Evolutionary conservation across 495 filamentous ascomycete species (phyloP).

Genomic region (Acidomyces sp.): DNA sequence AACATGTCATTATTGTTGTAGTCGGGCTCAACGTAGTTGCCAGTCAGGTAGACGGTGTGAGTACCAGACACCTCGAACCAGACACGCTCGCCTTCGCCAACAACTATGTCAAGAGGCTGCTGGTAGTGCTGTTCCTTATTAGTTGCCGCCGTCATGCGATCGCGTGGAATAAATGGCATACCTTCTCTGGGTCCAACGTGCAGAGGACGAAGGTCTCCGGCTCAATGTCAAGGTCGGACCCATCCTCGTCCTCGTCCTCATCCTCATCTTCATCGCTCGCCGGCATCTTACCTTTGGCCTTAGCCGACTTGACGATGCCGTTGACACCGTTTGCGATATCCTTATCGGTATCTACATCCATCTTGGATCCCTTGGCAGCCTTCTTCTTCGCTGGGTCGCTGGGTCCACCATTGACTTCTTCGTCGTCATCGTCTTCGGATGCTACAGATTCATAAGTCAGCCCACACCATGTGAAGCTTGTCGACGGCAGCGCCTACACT

Average conservation of each 20-base stretch:
- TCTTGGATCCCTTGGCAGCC: slow-evolving; percentile 46
- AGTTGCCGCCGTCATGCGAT: slow-evolving; percentile 24
- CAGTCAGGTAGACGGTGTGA: slow-evolving; percentile 79
- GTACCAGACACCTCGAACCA: slow-evolving; percentile 88
- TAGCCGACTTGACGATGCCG: slow-evolving; percentile 41
- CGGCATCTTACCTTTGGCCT: slow-evolving; percentile 69
- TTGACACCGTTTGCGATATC: slow-evolving; percentile 52
- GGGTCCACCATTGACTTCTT: slow-evolving; percentile 70
- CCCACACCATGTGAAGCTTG: too few species aligned
- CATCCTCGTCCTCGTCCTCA: slow-evolving; percentile 42
- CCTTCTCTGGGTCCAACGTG: slow-evolving; percentile 77
- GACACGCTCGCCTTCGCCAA: slow-evolving; percentile 71
- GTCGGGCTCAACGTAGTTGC: slow-evolving; percentile 71
- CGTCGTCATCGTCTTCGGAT: slow-evolving; percentile 51
- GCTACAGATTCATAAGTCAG: too few species aligned
- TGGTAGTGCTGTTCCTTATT: slow-evolving; percentile 59
- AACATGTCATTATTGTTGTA: slow-evolving; percentile 37
- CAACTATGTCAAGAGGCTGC: slow-evolving; percentile 83
- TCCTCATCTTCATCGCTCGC: slow-evolving; percentile 48
- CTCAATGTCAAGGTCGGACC: slow-evolving; percentile 49
- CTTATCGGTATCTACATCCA: slow-evolving; percentile 44
- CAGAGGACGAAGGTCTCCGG: slow-evolving; percentile 84
- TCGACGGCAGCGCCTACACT: too few species aligned
- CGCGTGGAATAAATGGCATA: slow-evolving; percentile 27
- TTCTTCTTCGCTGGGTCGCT: slow-evolving; percentile 83